phyloP scores from a whole-genome alignment of 345 rosid species.

The Arabidopsis thaliana region TAIR10.1 NC_003070.9:29991501-29992000 shows the following conservation, averaged over 20 bases:
- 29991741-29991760: not conserved
- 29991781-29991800: slow-evolving; percentile 9
- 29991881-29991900: slow-evolving; percentile 42
- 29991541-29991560: slow-evolving; percentile 25
- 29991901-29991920: not conserved
- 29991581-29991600: not conserved
- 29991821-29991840: slow-evolving; percentile 81
- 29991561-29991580: slow-evolving; percentile 23
- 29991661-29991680: not conserved
- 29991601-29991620: not conserved
- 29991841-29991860: slow-evolving; percentile 85
- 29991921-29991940: slow-evolving; percentile 3
- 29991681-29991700: not conserved
- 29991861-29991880: slow-evolving; percentile 81
- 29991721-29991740: not conserved
- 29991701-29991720: slow-evolving; percentile 6
- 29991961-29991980: slow-evolving; percentile 96
- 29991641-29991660: not conserved
- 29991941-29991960: slow-evolving; percentile 63
- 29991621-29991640: not conserved
- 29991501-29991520: slow-evolving; percentile 22
- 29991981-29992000: slow-evolving; percentile 96
- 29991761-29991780: slow-evolving; percentile 12
- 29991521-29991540: slow-evolving; percentile 25
- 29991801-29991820: slow-evolving; percentile 75